Conservation (phyloP, 2,329 filamentous ascomycete species). For the Aspergillus carbonarius region DNA sequence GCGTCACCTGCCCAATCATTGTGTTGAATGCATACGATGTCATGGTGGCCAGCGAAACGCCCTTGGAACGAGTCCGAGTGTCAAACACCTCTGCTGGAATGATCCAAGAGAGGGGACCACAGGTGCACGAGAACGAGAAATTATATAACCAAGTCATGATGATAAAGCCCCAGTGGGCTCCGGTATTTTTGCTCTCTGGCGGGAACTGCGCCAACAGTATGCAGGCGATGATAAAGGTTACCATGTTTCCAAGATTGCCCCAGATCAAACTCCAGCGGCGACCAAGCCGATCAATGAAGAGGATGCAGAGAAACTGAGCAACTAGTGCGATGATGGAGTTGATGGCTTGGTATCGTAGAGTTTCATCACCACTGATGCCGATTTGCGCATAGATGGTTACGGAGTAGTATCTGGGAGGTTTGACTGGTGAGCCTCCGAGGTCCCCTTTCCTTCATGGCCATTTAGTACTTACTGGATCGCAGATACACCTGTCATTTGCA, state of each 20-base stretch:
- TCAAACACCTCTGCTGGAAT: slow-evolving; percentile 70
- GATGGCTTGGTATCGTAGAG: slow-evolving; percentile 74
- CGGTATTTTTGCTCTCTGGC: slow-evolving; percentile 48
- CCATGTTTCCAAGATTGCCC: slow-evolving; percentile 69
- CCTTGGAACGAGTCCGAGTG: slow-evolving; percentile 71
- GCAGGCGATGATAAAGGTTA: slow-evolving; percentile 70
- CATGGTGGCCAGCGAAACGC: slow-evolving; percentile 74
- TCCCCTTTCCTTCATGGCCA: too few species aligned
- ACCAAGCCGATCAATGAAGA: slow-evolving; percentile 65
- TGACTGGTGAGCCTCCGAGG: not conserved
- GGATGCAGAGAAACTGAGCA: slow-evolving; percentile 67
- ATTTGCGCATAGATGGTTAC: slow-evolving; percentile 67
- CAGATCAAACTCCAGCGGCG: slow-evolving; percentile 70
- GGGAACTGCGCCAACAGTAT: slow-evolving; percentile 61
- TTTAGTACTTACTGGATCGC: slow-evolving; percentile 60
- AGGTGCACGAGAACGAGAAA: slow-evolving; percentile 70
- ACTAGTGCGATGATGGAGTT: slow-evolving; percentile 69
- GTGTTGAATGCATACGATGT: slow-evolving; percentile 72
- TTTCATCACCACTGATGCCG: slow-evolving; percentile 63
- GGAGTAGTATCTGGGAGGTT: slow-evolving; percentile 59
- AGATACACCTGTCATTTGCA: slow-evolving; percentile 74
- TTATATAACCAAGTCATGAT: slow-evolving; percentile 77
- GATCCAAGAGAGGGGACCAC: slow-evolving; percentile 65
- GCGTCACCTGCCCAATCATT: slow-evolving; percentile 69
- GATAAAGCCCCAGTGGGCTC: slow-evolving; percentile 60